Conservation (phyloP, 2,329 filamentous ascomycete genomes). For the Paracamarosporium sp. region DNA sequence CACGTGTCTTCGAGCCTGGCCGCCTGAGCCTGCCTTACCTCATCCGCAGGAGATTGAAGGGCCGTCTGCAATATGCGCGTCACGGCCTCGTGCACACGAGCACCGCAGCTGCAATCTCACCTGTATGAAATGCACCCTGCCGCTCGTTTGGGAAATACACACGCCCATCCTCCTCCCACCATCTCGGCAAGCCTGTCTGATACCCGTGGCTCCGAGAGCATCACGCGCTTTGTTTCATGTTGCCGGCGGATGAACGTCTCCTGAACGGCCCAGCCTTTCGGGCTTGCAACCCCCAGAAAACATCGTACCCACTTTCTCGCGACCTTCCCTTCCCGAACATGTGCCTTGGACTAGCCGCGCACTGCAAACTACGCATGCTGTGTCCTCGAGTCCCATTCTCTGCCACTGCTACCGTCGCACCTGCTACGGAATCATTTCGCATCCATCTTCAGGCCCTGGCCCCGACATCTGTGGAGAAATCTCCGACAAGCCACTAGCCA, state of each 20-base stretch:
- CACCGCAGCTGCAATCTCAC: background rate
- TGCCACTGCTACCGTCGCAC: constrained; percentile 1
- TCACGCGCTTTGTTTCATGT: constrained; percentile 4
- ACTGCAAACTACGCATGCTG: background rate
- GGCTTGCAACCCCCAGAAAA: background rate
- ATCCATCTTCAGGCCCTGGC: background rate
- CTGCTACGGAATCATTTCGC: background rate
- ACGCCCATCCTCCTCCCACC: background rate
- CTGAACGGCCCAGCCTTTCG: background rate
- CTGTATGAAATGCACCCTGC: background rate
- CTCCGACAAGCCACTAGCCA: background rate
- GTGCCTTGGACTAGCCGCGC: background rate
- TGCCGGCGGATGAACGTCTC: constrained; percentile 6
- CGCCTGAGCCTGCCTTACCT: background rate
- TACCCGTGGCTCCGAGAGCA: background rate
- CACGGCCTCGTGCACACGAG: background rate
- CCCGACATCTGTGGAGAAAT: background rate
- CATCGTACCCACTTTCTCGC: background rate
- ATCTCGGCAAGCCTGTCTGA: background rate
- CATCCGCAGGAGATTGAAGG: constrained; percentile 7
- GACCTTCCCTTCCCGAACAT: background rate
- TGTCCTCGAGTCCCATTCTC: background rate
- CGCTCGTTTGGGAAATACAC: background rate
- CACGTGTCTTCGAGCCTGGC: background rate
- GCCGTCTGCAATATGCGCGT: constrained; percentile 6